Conservation (phyloP, 1,284 basidiomycete species). For the Ceratobasidium sp. region DNA sequence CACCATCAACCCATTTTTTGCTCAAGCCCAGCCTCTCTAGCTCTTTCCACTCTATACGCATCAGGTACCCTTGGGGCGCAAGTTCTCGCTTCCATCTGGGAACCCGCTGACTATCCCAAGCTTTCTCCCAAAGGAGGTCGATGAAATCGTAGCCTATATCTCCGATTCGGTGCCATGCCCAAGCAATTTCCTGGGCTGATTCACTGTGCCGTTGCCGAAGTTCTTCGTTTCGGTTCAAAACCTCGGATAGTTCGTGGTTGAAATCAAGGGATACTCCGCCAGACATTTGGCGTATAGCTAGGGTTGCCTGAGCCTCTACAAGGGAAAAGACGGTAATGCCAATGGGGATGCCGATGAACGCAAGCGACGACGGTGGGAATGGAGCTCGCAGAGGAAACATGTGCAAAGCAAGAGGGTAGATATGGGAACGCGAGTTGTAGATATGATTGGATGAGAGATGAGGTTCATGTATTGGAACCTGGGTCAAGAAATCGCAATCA, state of each 20-base stretch:
- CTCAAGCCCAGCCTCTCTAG: slow-evolving; percentile 67
- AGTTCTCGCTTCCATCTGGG: slow-evolving; percentile 70
- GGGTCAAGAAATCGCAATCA: slow-evolving; percentile 51
- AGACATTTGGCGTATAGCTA: slow-evolving; percentile 19
- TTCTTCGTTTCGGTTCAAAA: slow-evolving; percentile 9
- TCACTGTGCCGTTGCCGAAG: not conserved
- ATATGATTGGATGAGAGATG: slow-evolving; percentile 61
- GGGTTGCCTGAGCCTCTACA: slow-evolving; percentile 72
- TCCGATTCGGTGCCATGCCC: not conserved
- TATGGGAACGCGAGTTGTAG: slow-evolving; percentile 71
- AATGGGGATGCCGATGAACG: slow-evolving; percentile 73
- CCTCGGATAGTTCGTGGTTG: slow-evolving; percentile 4
- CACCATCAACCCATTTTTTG: slow-evolving; percentile 69
- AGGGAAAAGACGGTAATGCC: slow-evolving; percentile 73
- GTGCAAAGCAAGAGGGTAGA: slow-evolving; percentile 73
- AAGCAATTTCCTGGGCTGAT: slow-evolving; percentile 20
- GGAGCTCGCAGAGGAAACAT: slow-evolving; percentile 65
- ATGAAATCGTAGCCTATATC: slow-evolving; percentile 25
- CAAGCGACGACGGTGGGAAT: slow-evolving; percentile 67
- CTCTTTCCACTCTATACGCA: slow-evolving; percentile 71
- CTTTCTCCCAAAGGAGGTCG: slow-evolving; percentile 31
- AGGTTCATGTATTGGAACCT: slow-evolving; percentile 25
- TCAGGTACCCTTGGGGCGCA: slow-evolving; percentile 64
- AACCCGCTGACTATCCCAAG: slow-evolving; percentile 56
- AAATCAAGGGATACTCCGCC: slow-evolving; percentile 25